Evolutionary conservation across 345 rosid species (phyloP), one percentile per base, ranked within the genome.

Genomic region (Brassica nigra): DNA sequence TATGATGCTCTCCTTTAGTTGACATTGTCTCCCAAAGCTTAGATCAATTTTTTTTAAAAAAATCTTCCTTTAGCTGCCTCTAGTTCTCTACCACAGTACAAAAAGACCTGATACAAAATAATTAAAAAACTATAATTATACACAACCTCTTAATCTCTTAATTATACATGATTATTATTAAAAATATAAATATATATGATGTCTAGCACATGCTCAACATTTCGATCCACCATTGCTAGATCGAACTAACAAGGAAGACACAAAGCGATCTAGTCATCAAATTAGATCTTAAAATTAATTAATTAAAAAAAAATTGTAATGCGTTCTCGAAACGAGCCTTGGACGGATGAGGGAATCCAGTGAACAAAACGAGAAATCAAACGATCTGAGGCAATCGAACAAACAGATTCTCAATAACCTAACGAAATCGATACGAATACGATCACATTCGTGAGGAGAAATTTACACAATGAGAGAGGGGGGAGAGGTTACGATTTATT

Each of bases 1-100:
- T 90, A 6, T 90, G 97, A 84, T 90, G 97, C 4, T 90, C 93
- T 71, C 87, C 87, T 71, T 77, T 88, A 12, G 84, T 29, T 55
- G 89, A 79, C 99, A 91, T 92, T 70, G 66, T 81, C 77, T 47
- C 33, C 61, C 7, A 49, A 49, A 49, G 55, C 55, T 33, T 29
- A 23, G 54, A 15, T 4, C 10, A 11, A 5, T n/a, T n/a, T 23
- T 23, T 23, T 23, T 23, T 23, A 4, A n/a, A n/a, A 14, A 49
- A 47, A 44, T 4, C 67, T 29, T 69, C 72, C 58, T 72, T 18
- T 49, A 49, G 57, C 15, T 47, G 0, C 15, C 55, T 47, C 84
- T 75, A 82, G 39, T 76, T 72, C 81, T 86, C 64, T 78, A 80
- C 71, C 57, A 34, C 16, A 36, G 57, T 14, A 78, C 66, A 66